Percentiles rank a stretch among this genome's conserved stretches.
phyloP scores from a whole-genome alignment of 2,329 filamentous ascomycete genomes.

The Tolypocladium ophioglossoides region DNA sequence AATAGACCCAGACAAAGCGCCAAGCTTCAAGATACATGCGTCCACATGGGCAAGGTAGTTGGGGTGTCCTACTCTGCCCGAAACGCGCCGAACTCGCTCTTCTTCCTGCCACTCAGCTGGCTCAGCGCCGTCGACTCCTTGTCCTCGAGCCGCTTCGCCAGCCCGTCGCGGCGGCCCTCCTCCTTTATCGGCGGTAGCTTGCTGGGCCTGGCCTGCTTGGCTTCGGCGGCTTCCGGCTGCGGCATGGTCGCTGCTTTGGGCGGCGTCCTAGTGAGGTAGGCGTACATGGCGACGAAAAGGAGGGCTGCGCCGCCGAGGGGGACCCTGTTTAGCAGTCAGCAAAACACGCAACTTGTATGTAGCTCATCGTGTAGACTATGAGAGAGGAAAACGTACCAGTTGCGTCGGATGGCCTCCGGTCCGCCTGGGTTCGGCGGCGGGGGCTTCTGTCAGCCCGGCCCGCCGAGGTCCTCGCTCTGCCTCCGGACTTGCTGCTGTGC shows the following conservation, averaged over 20 bases:
- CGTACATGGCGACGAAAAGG: conserved; percentile 13
- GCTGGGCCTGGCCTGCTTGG: not conserved
- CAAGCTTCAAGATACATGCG: not conserved
- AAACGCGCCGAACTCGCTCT: conserved; percentile 17
- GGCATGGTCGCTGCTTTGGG: conserved; percentile 2
- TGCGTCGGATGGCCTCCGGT: conserved; percentile 17
- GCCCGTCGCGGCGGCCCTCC: not conserved
- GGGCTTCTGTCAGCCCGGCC: conserved; percentile 22
- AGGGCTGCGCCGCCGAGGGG: conserved; percentile 17
- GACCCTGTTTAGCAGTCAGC: conserved; percentile 12
- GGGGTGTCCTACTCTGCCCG: conserved; percentile 12
- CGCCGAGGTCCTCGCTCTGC: conserved; percentile 17
- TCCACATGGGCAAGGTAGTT: too few relatives aligned
- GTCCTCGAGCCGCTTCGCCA: conserved; percentile 10
- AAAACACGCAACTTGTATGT: not conserved
- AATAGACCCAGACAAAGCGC: not conserved
- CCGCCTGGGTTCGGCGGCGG: conserved; percentile 15
- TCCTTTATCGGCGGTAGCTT: not conserved
- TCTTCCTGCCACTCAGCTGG: conserved; percentile 20
- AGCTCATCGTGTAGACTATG: not conserved
- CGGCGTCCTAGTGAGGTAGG: conserved; percentile 16
- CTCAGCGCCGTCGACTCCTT: conserved; percentile 13
- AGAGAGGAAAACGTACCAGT: conserved; percentile 15
- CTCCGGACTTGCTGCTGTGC: conserved; percentile 6
- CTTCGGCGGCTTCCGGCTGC: not conserved